Base-by-base conservation (phyloP, 2,329 filamentous ascomycete species). In the Cladosporium phlei region DNA sequence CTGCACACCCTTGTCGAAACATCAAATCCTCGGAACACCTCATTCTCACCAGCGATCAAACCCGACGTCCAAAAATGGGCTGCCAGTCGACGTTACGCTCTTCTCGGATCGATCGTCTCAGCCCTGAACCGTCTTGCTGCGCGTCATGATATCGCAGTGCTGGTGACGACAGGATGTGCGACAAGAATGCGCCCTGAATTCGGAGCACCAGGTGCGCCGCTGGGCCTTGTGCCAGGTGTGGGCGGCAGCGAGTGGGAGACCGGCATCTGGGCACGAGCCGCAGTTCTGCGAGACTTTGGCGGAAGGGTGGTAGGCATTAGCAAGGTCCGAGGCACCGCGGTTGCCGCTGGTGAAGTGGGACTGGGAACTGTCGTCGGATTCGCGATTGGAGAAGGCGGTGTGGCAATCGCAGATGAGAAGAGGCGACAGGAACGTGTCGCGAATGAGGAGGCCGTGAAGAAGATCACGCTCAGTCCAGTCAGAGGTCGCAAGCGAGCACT, bases 191-290 rank as follows among this genome's bases (percentile, higher is more conserved):
- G 85, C 52, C 29, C 37, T 39, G 37, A 39, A 19, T 39, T 39
- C 6, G 37, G 37, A 9, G 37, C 37, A 4, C 73, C 74, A 3
- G 59, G 58, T 14, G 59, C 52, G 27, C 60, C 61, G 4, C 33
- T 59, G 2, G 82, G 77, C 53, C 71, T 97, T 38, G 77, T 83
- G 44, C 85, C 89, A 12, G 81, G 87, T 30, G 75, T 96, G 52
- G 84, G 84, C 47, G 82, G 85, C 11, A 75, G 74, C 16, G 79
- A 85, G 32, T 96, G 90, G 90, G 89, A 95, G 51, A 81, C 80
- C 53, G 84, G 82, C 24, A 72, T 95, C 28, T 79, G 80, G 51
- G 86, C 81, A 32, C 77, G 88, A 45, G 65, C 95, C 51, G 83
- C 85, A 19, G 66, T 95, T 25, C 95, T 93, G 65, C 78, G 85